Conservation (phyloP, 805 yeast species). For the Cyberlindnera xishuangbannaensis region DNA sequence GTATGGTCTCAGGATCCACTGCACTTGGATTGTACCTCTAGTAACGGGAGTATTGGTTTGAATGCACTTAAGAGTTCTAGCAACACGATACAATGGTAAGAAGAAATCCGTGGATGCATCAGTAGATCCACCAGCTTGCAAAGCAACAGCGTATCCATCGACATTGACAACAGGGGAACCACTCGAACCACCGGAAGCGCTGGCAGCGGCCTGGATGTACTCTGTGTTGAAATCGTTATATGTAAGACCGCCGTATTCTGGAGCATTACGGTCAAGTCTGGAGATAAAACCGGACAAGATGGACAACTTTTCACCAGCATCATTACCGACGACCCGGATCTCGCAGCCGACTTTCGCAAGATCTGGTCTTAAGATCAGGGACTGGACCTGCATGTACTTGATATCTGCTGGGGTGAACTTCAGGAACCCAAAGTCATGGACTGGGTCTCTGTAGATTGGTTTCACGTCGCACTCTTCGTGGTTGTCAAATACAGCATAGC, state of each 20-base stretch:
- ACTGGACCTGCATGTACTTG: slow-evolving; percentile 67
- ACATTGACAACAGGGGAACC: slow-evolving; percentile 95
- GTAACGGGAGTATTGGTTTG: slow-evolving; percentile 57
- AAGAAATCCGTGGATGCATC: slow-evolving; percentile 93
- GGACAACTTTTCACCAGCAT: slow-evolving; percentile 90
- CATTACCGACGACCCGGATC: slow-evolving; percentile 92
- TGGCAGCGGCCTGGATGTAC: slow-evolving; percentile 93
- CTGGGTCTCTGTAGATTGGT: slow-evolving; percentile 89
- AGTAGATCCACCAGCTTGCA: slow-evolving; percentile 91
- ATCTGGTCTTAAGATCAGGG: slow-evolving; percentile 69
- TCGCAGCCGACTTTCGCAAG: slow-evolving; percentile 88
- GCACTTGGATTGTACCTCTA: slow-evolving; percentile 89
- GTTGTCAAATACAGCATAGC: slow-evolving; percentile 88
- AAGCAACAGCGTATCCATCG: slow-evolving; percentile 81
- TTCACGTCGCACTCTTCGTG: slow-evolving; percentile 88
- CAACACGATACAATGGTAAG: slow-evolving; percentile 76
- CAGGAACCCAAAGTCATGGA: slow-evolving; percentile 90
- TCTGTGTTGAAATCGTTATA: slow-evolving; percentile 93
- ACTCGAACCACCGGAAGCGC: slow-evolving; percentile 92
- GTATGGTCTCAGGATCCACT: slow-evolving; percentile 80
- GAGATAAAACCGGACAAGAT: slow-evolving; percentile 76
- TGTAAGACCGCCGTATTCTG: slow-evolving; percentile 82
- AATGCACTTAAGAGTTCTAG: slow-evolving; percentile 73
- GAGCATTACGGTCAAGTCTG: slow-evolving; percentile 88
- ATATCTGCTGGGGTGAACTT: slow-evolving; percentile 67